A percentile compares a stretch with the other conserved stretches of the same genome.
Evolutionary conservation across 2,329 filamentous ascomycete species (phyloP).

Genomic region (Ploettnerulaceae sp.): DNA sequence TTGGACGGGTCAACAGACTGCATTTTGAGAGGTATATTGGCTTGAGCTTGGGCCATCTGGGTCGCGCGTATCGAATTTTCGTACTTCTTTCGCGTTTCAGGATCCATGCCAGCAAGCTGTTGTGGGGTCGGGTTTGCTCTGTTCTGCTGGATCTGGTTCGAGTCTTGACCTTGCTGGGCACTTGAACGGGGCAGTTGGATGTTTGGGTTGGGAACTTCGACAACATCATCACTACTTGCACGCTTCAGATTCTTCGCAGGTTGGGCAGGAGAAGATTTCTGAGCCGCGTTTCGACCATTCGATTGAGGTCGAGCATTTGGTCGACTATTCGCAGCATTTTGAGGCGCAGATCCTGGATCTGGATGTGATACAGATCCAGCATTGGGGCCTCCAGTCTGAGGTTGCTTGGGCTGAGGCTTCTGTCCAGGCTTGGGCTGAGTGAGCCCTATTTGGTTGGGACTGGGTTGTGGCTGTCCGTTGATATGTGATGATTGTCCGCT

Average conservation of each 20-base stretch:
- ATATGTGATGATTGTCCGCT: constrained; percentile 3
- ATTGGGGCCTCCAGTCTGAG: constrained; percentile 8
- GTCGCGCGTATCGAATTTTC: constrained; percentile 19
- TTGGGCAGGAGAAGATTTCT: constrained; percentile 32
- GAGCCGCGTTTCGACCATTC: constrained; percentile 19
- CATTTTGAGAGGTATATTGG: constrained; percentile 8
- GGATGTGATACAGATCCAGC: constrained; percentile 5
- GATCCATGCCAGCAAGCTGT: constrained; percentile 28
- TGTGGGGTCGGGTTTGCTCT: constrained; percentile 28
- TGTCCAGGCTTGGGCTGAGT: constrained; percentile 11
- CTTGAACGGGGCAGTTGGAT: constrained; percentile 21
- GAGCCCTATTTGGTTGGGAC: constrained; percentile 10
- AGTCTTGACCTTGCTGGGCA: constrained; percentile 33
- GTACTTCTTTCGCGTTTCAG: constrained; percentile 31
- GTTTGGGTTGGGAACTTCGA: constrained; percentile 39
- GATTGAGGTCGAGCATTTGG: constrained; percentile 20
- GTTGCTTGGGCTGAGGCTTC: constrained; percentile 18
- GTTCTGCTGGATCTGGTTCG: constrained; percentile 30
- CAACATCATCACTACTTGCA: constrained; percentile 41
- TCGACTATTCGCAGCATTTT: constrained; percentile 15
- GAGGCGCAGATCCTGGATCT: constrained; percentile 10
- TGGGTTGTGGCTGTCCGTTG: constrained; percentile 8
- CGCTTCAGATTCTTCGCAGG: constrained; percentile 40
- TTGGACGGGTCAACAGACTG: constrained; percentile 15
- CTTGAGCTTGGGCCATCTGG: constrained; percentile 10